phyloP scores from a whole-genome alignment of 1,139 yeast genomes.

The Hanseniaspora uvarum region DNA sequence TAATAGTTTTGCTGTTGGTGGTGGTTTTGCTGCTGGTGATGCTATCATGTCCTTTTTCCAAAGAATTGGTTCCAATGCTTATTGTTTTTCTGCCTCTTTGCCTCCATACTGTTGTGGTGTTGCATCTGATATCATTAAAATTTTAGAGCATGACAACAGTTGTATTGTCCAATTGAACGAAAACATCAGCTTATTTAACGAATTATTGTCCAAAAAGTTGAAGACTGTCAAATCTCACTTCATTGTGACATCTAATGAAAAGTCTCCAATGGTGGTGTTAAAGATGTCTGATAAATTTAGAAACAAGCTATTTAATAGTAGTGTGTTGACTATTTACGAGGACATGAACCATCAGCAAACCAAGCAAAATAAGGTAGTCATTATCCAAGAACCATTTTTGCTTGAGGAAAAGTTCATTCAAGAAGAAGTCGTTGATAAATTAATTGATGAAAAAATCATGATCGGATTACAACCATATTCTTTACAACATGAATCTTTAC shows the following conservation, averaged over 20 bases:
- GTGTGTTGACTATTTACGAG: constrained; percentile 27
- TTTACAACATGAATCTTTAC: constrained; percentile 64
- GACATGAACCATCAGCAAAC: constrained; percentile 27
- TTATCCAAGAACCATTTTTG: constrained; percentile 39
- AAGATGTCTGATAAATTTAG: constrained; percentile 39
- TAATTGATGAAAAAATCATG: constrained; percentile 45
- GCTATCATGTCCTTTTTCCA: constrained; percentile 82
- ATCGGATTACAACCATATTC: constrained; percentile 62
- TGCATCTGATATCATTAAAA: constrained; percentile 49
- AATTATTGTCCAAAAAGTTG: constrained; percentile 28
- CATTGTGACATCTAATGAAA: constrained; percentile 45
- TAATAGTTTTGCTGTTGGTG: constrained; percentile 72
- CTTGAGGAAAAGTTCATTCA: constrained; percentile 56
- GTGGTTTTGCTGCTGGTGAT: constrained; percentile 90
- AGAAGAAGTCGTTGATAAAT: constrained; percentile 46
- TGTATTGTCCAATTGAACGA: constrained; percentile 31
- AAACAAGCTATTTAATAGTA: constrained; percentile 24
- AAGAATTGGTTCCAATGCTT: constrained; percentile 78
- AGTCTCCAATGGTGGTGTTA: constrained; percentile 61
- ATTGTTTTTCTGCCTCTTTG: constrained; percentile 86
- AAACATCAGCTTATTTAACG: constrained; percentile 34
- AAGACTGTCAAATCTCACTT: constrained; percentile 34
- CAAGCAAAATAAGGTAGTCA: constrained; percentile 27
- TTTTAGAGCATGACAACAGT: constrained; percentile 34
- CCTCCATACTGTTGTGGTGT: constrained; percentile 84